These are phyloP conservation scores for Penicillium lividum DNA, from an alignment of 495 filamentous ascomycete genomes.

Conservation along the genomic window DNA sequence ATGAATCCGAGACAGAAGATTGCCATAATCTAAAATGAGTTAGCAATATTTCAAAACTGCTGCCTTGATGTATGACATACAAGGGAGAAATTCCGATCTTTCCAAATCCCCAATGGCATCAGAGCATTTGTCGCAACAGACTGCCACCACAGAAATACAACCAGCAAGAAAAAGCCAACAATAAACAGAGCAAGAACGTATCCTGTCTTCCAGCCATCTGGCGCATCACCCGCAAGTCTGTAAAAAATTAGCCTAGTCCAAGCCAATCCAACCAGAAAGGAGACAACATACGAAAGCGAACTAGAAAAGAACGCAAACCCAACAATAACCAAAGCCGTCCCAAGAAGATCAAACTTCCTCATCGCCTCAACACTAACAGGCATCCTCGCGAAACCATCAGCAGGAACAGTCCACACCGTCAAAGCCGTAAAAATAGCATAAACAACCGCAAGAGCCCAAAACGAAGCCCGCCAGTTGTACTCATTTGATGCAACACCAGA, in stretches of 20 bases:
- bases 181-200: conserved; percentile 67
- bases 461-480: conserved; percentile 66
- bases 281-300: conserved; percentile 56
- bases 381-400: conserved; percentile 49
- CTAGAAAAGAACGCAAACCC: conserved; percentile 67
- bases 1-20: conserved; percentile 39
- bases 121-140: conserved; percentile 31
- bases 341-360: conserved; percentile 64
- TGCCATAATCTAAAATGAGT: conserved; percentile 27
- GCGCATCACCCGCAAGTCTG: conserved; percentile 51
- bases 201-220: conserved; percentile 65
- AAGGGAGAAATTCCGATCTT: conserved; percentile 40
- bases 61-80: conserved; percentile 15
- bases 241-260: background rate
- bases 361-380: conserved; percentile 49
- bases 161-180: conserved; percentile 59
- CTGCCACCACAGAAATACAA: conserved; percentile 65
- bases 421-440: conserved; percentile 59
- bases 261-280: background rate
- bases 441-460: conserved; percentile 65
- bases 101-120: conserved; percentile 43
- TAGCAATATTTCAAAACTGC: background rate
- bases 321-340: conserved; percentile 61
- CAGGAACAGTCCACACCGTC: conserved; percentile 66
- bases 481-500: conserved; percentile 67